Conservation (phyloP, 73 alveolate genomes). For the Paramecium primaurelia region DNA sequence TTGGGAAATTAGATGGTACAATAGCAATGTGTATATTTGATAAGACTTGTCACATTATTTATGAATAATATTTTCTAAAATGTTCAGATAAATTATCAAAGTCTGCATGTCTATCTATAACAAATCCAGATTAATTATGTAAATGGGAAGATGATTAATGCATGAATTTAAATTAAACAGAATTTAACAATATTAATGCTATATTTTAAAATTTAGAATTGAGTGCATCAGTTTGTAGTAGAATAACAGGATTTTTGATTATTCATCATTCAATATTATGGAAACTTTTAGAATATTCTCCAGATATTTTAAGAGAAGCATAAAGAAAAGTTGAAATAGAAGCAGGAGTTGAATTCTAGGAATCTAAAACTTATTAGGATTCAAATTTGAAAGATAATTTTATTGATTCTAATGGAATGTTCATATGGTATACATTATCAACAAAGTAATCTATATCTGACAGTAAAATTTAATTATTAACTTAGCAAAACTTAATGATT, state of each 20-base stretch:
- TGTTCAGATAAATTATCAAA: background rate
- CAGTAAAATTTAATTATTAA: background rate
- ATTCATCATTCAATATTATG: background rate
- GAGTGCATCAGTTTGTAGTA: constrained; percentile 29
- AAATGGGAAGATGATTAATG: background rate
- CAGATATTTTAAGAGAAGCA: background rate
- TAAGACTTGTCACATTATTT: background rate
- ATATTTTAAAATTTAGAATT: background rate
- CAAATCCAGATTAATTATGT: constrained; percentile 12
- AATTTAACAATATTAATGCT: background rate
- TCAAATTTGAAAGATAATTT: background rate
- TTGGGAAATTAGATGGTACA: background rate
- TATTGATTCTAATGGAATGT: background rate
- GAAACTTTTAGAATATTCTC: background rate
- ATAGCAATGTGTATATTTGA: background rate
- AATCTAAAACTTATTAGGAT: background rate
- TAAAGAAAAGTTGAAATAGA: background rate
- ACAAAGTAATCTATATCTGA: background rate
- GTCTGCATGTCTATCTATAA: background rate
- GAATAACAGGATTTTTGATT: background rate
- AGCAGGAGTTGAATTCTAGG: background rate
- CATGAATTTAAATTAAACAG: background rate
- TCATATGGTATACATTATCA: background rate
- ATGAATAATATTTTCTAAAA: background rate
- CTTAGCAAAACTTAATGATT: background rate